Conservation (phyloP, 495 filamentous ascomycete species). For the Chlorociboria aeruginascens region DNA sequence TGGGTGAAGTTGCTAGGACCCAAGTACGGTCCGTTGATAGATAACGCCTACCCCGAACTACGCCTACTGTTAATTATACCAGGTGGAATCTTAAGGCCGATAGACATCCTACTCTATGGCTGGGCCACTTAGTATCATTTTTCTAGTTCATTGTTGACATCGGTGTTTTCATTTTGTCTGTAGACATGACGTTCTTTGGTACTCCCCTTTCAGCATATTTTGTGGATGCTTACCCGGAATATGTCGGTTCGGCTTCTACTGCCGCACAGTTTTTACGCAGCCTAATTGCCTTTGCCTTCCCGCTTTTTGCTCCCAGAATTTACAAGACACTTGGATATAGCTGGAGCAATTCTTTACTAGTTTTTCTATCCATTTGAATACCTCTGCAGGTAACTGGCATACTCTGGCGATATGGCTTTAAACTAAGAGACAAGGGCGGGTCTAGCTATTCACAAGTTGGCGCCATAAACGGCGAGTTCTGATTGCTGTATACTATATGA, state of each 20-base stretch:
- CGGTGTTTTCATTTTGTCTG: slow-evolving; percentile 61
- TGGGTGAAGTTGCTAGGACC: slow-evolving; percentile 51
- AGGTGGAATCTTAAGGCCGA: slow-evolving; percentile 44
- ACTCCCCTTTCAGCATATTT: slow-evolving; percentile 39
- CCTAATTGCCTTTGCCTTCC: slow-evolving; percentile 64
- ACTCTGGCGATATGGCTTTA: slow-evolving; percentile 59
- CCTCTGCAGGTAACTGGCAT: slow-evolving; percentile 35
- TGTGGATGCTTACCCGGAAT: slow-evolving; percentile 8
- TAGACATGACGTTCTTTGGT: slow-evolving; percentile 72
- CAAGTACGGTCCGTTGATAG: slow-evolving; percentile 56
- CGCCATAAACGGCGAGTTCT: not conserved
- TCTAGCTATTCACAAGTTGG: slow-evolving; percentile 40
- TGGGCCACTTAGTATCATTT: slow-evolving; percentile 36
- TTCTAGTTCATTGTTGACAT: slow-evolving; percentile 58
- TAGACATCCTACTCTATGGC: slow-evolving; percentile 56
- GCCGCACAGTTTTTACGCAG: slow-evolving; percentile 34
- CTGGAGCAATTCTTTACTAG: slow-evolving; percentile 61
- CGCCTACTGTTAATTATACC: slow-evolving; percentile 73
- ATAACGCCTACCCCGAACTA: slow-evolving; percentile 55
- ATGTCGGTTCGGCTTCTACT: slow-evolving; percentile 4
- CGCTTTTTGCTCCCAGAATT: slow-evolving; percentile 71
- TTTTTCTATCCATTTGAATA: slow-evolving; percentile 46
- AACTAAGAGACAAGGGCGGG: slow-evolving; percentile 48
- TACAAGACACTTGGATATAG: slow-evolving; percentile 59
- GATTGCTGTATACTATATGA: too few relatives aligned